Conservation (phyloP, 805 yeast genomes). For the Lachancea meyersii region DNA sequence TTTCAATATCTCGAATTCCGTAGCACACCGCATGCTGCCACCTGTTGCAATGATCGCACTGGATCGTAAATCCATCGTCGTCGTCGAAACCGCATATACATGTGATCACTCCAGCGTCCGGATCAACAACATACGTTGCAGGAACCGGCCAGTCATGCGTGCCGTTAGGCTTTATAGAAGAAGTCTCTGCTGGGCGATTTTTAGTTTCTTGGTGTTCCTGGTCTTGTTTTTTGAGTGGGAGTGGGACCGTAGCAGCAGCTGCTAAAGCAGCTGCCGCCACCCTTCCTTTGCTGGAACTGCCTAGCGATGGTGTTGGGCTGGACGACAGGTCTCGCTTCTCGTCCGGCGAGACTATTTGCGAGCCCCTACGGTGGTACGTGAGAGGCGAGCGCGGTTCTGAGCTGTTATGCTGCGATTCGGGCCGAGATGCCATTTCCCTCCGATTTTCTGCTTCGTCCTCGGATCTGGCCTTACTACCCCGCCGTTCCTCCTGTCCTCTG, state of each 20-base stretch:
- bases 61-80: constrained; percentile 91
- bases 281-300: constrained; percentile 40
- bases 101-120: constrained; percentile 80
- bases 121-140: constrained; percentile 55
- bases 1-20: constrained; percentile 61
- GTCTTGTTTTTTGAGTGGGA: constrained; percentile 39
- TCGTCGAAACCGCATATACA: constrained; percentile 84
- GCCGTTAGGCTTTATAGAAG: constrained; percentile 2
- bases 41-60: constrained; percentile 85
- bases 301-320: constrained; percentile 11
- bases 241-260: constrained; percentile 72
- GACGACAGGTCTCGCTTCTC: not conserved
- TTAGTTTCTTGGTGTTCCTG: constrained; percentile 9
- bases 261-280: constrained; percentile 83
- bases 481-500: constrained; percentile 37
- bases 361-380: not conserved
- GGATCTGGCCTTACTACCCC: not conserved
- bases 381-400: constrained; percentile 5
- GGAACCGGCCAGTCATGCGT: constrained; percentile 27
- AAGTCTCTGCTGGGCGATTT: not conserved
- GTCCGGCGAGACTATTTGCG: not conserved
- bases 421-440: not conserved
- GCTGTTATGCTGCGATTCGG: constrained; percentile 2
- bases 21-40: constrained; percentile 97
- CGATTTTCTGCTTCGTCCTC: constrained; percentile 24